Conservation (phyloP, 2,329 filamentous ascomycete species). For the Colletotrichum tamarilloi region DNA sequence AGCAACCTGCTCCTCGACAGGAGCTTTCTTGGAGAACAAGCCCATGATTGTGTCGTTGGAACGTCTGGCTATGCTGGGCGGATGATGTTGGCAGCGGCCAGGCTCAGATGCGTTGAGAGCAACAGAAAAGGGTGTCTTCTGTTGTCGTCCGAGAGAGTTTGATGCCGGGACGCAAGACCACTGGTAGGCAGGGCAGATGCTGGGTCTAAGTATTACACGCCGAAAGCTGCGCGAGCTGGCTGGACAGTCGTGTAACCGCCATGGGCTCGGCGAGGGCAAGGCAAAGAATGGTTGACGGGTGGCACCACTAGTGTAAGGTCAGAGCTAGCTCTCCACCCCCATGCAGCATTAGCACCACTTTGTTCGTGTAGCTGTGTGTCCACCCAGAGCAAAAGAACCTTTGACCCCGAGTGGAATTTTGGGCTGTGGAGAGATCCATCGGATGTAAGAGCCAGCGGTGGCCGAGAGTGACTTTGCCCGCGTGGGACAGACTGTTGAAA, state of each 20-base stretch:
- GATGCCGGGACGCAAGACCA: neutral
- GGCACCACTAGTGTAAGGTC: constrained; percentile 9
- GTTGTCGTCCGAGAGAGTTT: neutral
- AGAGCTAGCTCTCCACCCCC: constrained; percentile 11
- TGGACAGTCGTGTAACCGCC: constrained; percentile 9
- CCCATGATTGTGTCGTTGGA: neutral
- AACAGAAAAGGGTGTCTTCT: neutral
- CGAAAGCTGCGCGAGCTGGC: neutral
- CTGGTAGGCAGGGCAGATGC: neutral
- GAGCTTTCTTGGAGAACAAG: constrained; percentile 26
- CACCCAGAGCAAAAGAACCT: constrained; percentile 18
- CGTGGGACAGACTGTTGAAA: neutral
- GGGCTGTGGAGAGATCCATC: constrained; percentile 13
- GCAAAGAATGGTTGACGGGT: constrained; percentile 6
- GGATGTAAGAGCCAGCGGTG: constrained; percentile 16
- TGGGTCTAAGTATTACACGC: constrained; percentile 8
- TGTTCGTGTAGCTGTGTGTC: constrained; percentile 8
- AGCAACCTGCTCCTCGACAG: constrained; percentile 18
- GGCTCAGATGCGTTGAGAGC: neutral
- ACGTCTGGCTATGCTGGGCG: neutral
- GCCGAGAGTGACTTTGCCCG: constrained; percentile 6
- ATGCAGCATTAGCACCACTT: constrained; percentile 1
- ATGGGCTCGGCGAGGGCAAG: constrained; percentile 26
- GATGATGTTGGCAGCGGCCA: neutral
- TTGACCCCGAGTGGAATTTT: neutral